phyloP scores from a whole-genome alignment of 441 rosid genomes.

The Theobroma grandiflorum region DNA sequence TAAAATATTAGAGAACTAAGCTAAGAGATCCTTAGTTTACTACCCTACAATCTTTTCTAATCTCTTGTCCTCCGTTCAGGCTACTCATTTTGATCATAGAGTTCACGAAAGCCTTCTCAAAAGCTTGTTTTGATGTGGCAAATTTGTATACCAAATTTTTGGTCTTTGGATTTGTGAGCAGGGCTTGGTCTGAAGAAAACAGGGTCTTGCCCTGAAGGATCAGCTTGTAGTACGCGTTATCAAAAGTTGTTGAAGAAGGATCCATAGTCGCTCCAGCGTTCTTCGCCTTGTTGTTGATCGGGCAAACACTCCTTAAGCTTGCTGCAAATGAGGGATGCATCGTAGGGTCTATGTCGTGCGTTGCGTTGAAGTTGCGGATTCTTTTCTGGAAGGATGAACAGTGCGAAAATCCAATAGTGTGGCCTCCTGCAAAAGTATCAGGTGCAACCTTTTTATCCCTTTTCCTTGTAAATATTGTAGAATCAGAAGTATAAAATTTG shows the following conservation, averaged over 20 bases:
- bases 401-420: constrained; percentile 70
- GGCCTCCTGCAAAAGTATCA: constrained; percentile 49
- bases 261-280: constrained; percentile 58
- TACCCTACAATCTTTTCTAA: constrained; percentile 45
- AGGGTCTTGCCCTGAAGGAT: constrained; percentile 53
- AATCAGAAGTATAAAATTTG: not conserved
- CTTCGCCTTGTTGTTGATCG: constrained; percentile 45
- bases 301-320: constrained; percentile 52
- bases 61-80: constrained; percentile 48
- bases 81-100: constrained; percentile 76
- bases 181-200: constrained; percentile 66
- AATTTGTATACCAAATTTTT: constrained; percentile 48
- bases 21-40: constrained; percentile 36
- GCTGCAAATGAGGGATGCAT: constrained; percentile 57
- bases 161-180: constrained; percentile 49
- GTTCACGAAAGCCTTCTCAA: constrained; percentile 50
- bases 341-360: constrained; percentile 47
- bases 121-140: constrained; percentile 45
- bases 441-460: not conserved
- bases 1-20: not conserved
- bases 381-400: constrained; percentile 68
- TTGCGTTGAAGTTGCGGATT: constrained; percentile 57
- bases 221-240: constrained; percentile 58
- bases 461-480: not conserved
- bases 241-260: constrained; percentile 56